Percentiles rank a stretch among this genome's conserved stretches.
phyloP scores from a whole-genome alignment of 179 eudicot genomes.

The Carnegiea gigantea region DNA sequence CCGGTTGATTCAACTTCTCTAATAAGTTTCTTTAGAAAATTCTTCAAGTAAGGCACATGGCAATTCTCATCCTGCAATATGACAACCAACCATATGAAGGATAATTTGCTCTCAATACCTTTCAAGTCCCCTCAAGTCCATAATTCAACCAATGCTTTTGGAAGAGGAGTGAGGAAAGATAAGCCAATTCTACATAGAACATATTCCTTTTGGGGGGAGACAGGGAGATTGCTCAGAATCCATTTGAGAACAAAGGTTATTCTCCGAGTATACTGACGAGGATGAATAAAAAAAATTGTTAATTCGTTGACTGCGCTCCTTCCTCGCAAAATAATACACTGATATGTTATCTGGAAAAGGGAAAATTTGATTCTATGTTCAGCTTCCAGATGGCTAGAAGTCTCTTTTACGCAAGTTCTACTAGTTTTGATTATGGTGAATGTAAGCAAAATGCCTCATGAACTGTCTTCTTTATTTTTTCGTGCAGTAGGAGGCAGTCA shows the following conservation, averaged over 20 bases:
- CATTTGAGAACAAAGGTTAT: background rate
- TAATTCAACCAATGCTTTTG: background rate
- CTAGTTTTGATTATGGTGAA: too few relatives aligned
- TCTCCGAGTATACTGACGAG: background rate
- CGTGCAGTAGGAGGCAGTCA: too few relatives aligned
- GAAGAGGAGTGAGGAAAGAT: background rate
- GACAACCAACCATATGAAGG: slow-evolving; percentile 16
- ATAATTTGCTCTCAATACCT: background rate
- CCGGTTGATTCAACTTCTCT: slow-evolving; percentile 67
- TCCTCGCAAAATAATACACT: too few relatives aligned
- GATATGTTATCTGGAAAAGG: too few relatives aligned
- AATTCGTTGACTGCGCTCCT: too few relatives aligned
- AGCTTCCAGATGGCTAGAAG: too few relatives aligned
- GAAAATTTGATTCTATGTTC: too few relatives aligned
- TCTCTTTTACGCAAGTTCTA: too few relatives aligned
- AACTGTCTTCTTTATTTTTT: too few relatives aligned
- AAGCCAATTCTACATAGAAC: background rate
- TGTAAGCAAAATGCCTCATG: too few relatives aligned
- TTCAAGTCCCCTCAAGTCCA: background rate
- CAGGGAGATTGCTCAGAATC: background rate
- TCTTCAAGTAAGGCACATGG: slow-evolving; percentile 56
- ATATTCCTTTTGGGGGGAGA: too few relatives aligned
- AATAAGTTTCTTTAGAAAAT: slow-evolving; percentile 75
- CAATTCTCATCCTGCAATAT: slow-evolving; percentile 50
- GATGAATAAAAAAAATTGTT: background rate